A percentile compares a stretch with the other conserved stretches of the same genome.
Conservation (phyloP, 768 basidiomycete species). For the Boletus rubescentipes region DNA sequence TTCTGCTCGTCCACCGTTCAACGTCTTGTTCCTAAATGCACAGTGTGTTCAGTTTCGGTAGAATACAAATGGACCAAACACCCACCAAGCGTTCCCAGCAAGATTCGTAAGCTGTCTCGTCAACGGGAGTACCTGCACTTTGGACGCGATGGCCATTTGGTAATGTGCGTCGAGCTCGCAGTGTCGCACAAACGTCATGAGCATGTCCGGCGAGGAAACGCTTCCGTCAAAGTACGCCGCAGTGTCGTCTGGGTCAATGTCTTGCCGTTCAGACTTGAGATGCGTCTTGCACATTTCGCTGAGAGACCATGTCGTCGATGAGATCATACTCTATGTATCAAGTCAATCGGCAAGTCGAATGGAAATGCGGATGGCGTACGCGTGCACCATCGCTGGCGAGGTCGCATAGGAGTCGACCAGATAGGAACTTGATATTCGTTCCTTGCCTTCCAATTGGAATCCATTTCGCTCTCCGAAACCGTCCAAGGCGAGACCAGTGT, state of each 20-base stretch:
- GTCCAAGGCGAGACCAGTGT: slow-evolving; percentile 91
- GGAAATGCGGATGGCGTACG: slow-evolving; percentile 42
- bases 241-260: slow-evolving; percentile 95
- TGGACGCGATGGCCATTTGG: slow-evolving; percentile 94
- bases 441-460: slow-evolving; percentile 80
- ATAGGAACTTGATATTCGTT: slow-evolving; percentile 77
- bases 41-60: neutral
- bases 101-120: slow-evolving; percentile 93
- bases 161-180: slow-evolving; percentile 96
- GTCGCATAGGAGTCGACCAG: slow-evolving; percentile 88
- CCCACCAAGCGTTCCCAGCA: slow-evolving; percentile 95
- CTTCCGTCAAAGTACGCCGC: slow-evolving; percentile 86
- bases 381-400: slow-evolving; percentile 93
- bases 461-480: slow-evolving; percentile 84
- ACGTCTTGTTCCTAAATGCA: slow-evolving; percentile 81
- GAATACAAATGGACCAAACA: neutral
- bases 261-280: slow-evolving; percentile 82
- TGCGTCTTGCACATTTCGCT: slow-evolving; percentile 96
- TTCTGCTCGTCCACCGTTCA: slow-evolving; percentile 97
- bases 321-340: slow-evolving; percentile 78
- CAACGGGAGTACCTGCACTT: slow-evolving; percentile 91
- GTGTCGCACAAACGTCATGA: slow-evolving; percentile 87
- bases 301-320: slow-evolving; percentile 96
- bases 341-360: neutral
- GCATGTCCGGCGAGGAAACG: slow-evolving; percentile 67